Conservation (phyloP, 306 rosid genomes). For the Rosa lucieae region DNA sequence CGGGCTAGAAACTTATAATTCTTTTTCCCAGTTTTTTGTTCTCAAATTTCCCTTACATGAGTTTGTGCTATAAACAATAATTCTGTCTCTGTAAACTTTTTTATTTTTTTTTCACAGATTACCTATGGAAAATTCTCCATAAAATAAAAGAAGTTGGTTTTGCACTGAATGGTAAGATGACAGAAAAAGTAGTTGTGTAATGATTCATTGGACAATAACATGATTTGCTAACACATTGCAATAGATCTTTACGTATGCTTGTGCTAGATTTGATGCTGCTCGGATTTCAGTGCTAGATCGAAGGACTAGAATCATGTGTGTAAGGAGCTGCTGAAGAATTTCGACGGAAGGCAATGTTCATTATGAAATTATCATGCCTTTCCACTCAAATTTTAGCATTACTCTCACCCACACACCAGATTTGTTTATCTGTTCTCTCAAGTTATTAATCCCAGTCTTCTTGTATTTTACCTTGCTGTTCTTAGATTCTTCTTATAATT, state of each 20-base stretch:
- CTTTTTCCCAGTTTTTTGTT: conserved; percentile 4
- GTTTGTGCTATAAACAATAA: conserved; percentile 24
- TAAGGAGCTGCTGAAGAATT: too few relatives aligned
- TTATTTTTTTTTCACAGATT: background rate
- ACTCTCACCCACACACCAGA: background rate
- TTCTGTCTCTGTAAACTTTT: conserved; percentile 20
- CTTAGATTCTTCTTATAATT: background rate
- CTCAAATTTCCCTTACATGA: conserved; percentile 1
- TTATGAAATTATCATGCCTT: too few relatives aligned
- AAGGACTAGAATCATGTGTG: too few relatives aligned
- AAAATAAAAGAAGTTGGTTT: background rate
- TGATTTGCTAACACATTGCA: background rate
- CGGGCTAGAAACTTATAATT: conserved; percentile 5
- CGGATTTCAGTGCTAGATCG: too few relatives aligned
- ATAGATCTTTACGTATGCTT: too few relatives aligned
- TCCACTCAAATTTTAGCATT: too few relatives aligned
- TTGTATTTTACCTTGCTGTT: background rate
- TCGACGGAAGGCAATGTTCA: background rate
- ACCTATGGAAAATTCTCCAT: background rate
- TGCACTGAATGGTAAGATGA: background rate
- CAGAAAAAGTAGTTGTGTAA: background rate
- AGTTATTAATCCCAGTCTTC: background rate
- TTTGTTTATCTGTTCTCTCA: background rate
- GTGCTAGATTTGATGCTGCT: background rate
- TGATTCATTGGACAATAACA: background rate